Evolutionary conservation across 2,329 filamentous ascomycete genomes (phyloP).

Genomic region (Stemphylium vesicarium): DNA sequence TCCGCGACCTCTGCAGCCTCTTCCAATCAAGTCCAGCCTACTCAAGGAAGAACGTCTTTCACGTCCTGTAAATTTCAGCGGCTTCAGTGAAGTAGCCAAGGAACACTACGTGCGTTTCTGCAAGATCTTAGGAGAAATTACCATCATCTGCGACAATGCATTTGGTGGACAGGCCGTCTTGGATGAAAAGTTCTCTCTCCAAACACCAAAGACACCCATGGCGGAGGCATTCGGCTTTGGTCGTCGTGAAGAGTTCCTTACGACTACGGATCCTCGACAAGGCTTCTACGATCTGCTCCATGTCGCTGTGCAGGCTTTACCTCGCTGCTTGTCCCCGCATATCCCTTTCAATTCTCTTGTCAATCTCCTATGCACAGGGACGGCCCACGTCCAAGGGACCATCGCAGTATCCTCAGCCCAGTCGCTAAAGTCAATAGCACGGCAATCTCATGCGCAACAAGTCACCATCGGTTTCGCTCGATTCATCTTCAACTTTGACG

Average conservation of each 20-base stretch:
- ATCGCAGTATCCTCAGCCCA: constrained; percentile 92
- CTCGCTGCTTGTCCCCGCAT: constrained; percentile 88
- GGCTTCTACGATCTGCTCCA: constrained; percentile 95
- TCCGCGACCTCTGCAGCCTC: constrained; percentile 40
- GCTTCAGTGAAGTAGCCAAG: constrained; percentile 75
- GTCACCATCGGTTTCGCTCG: constrained; percentile 96
- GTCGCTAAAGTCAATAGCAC: constrained; percentile 92
- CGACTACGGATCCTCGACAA: constrained; percentile 81
- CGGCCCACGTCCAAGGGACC: constrained; percentile 89
- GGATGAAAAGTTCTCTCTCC: constrained; percentile 90
- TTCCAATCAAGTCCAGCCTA: constrained; percentile 46
- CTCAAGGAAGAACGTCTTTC: constrained; percentile 70
- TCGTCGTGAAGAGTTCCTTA: constrained; percentile 78
- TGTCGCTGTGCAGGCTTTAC: constrained; percentile 92
- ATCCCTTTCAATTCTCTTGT: constrained; percentile 94
- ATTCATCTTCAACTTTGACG: constrained; percentile 99
- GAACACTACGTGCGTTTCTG: constrained; percentile 92
- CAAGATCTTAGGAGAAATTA: constrained; percentile 93
- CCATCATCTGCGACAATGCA: constrained; percentile 93
- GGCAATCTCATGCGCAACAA: constrained; percentile 90
- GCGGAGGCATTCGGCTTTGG: constrained; percentile 92
- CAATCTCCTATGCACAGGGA: constrained; percentile 94
- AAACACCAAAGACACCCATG: constrained; percentile 92
- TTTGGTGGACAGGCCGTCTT: constrained; percentile 95
- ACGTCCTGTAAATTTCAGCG: constrained; percentile 63